phyloP scores from a whole-genome alignment of 768 basidiomycete species.

The Tulasnella sp. region DNA sequence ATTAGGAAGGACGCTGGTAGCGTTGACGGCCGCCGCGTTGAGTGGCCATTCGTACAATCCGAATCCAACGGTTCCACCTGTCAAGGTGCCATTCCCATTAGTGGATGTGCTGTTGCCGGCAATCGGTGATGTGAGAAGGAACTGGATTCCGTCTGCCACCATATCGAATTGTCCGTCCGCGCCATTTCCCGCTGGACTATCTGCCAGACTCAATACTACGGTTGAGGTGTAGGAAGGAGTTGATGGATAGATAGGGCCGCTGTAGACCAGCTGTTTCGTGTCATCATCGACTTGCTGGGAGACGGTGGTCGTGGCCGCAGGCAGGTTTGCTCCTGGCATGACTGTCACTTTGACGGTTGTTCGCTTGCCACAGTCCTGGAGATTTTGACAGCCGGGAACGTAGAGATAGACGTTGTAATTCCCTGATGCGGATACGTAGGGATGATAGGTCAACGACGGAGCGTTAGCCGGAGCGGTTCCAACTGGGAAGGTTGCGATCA shows the following conservation, averaged over 20 bases:
- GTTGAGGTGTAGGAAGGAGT: constrained; percentile 67
- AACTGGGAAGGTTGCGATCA: constrained; percentile 63
- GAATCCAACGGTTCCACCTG: constrained; percentile 52
- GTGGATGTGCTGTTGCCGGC: constrained; percentile 38
- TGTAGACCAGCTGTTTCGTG: constrained; percentile 61
- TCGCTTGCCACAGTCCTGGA: constrained; percentile 74
- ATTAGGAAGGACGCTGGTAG: constrained; percentile 61
- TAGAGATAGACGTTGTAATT: constrained; percentile 79
- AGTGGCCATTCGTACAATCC: constrained; percentile 90
- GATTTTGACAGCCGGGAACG: constrained; percentile 78
- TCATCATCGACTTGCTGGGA: constrained; percentile 70
- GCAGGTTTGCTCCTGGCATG: constrained; percentile 65
- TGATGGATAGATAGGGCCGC: constrained; percentile 75
- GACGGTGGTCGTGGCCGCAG: constrained; percentile 64
- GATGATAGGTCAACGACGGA: constrained; percentile 86
- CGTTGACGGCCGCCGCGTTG: constrained; percentile 48
- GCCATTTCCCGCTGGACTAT: constrained; percentile 58
- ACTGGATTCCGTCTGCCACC: constrained; percentile 81
- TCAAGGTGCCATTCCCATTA: constrained; percentile 38
- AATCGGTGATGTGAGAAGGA: constrained; percentile 59
- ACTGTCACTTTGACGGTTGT: constrained; percentile 81
- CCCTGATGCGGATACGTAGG: constrained; percentile 87
- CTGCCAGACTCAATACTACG: constrained; percentile 69
- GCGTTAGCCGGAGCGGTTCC: constrained; percentile 56
- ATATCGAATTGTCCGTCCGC: constrained; percentile 68